Percentiles rank a stretch among this genome's conserved stretches.
These are phyloP conservation scores for Myriosclerotinia scirpicola DNA, from an alignment of 2,329 filamentous ascomycete species.

Conservation along the genomic window DNA sequence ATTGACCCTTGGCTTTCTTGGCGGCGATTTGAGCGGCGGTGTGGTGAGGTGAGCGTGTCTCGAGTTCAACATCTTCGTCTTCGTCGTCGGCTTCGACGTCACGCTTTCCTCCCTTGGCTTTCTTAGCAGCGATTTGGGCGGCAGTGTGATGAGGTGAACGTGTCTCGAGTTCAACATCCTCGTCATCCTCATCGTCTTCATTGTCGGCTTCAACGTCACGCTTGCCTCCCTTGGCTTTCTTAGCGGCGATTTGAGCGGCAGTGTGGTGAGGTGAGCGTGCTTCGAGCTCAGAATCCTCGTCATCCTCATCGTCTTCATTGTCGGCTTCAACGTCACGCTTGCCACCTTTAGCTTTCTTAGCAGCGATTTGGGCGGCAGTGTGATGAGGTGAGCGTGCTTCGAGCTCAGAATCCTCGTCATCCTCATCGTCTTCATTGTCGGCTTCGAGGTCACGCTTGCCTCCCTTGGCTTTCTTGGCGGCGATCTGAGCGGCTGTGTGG, in stretches of 20 bases:
- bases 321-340: not conserved
- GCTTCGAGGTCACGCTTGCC: not conserved
- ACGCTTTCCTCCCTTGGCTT: constrained; percentile 25
- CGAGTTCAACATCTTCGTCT: no score
- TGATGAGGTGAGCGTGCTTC: no score
- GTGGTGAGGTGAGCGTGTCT: constrained; percentile 16
- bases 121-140: constrained; percentile 29
- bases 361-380: no score
- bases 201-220: constrained; percentile 26
- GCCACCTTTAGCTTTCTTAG: constrained; percentile 28
- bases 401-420: no score
- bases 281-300: no score
- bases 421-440: no score
- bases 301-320: no score
- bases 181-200: not conserved
- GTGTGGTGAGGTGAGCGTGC: no score
- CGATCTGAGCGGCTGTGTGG: constrained; percentile 34
- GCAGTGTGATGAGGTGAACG: constrained; percentile 27
- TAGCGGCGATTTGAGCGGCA: not conserved
- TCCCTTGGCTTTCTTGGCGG: constrained; percentile 30
- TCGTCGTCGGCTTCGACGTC: not conserved
- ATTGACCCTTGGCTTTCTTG: constrained; percentile 25
- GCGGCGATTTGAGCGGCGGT: constrained; percentile 28
- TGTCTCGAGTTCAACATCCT: no score
- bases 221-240: constrained; percentile 23